These are phyloP conservation scores for Sphagnum magellanicum DNA, from an alignment of 228 moss, liverwort and hornwort genomes.

Conservation along the genomic window DNA sequence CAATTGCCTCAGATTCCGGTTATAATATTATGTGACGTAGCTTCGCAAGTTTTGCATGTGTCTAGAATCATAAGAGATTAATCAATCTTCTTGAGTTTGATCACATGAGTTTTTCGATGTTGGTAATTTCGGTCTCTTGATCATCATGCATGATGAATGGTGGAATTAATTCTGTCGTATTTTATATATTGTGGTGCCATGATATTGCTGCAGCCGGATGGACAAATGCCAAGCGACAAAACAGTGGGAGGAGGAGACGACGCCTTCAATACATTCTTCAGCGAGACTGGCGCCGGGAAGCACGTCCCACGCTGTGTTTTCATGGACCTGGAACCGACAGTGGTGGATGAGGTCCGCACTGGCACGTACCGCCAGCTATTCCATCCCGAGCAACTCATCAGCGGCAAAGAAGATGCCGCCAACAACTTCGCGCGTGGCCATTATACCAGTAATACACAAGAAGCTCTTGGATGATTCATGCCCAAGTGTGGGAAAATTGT, in stretches of 20 bases:
- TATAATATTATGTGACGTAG: no score
- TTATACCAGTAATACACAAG: conserved; percentile 4
- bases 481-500: no score
- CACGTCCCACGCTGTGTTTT: conserved; percentile 12
- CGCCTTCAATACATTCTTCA: conserved; percentile 13
- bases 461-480: no score
- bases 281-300: conserved; percentile 12
- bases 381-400: conserved; percentile 15
- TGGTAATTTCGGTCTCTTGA: no score
- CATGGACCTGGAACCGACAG: conserved; percentile 11
- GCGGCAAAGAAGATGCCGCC: conserved; percentile 12
- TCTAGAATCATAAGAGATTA: no score
- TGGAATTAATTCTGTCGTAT: no score
- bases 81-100: no score
- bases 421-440: conserved; percentile 12
- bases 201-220: conserved; percentile 7
- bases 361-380: conserved; percentile 12
- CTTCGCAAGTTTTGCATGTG: no score
- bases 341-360: conserved; percentile 11
- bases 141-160: no score
- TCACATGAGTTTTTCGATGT: no score
- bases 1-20: no score
- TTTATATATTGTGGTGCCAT: no score
- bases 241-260: conserved; percentile 13
- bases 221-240: conserved; percentile 14